Base-by-base conservation (phyloP, 169 alveolate species). In the Cryptosporidium felis region DNA sequence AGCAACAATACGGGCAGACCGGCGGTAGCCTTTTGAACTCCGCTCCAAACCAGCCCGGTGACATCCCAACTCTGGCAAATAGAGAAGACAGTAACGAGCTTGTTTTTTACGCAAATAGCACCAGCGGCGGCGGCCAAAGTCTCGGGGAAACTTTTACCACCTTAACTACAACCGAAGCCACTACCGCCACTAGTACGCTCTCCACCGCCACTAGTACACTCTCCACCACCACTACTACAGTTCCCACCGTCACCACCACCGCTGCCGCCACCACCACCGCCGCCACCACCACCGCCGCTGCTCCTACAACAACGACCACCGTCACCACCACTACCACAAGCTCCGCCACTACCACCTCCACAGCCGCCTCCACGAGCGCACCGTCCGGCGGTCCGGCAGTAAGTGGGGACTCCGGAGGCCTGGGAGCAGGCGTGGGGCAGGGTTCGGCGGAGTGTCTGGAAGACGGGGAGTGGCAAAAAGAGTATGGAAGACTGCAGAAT, bases 391-490 rank as follows among this genome's bases (percentile, higher is more conserved):
- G 10, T 65, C 23, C 62, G 30, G 36, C n/a, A 8, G 44, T 4
- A 9, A 28, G 23, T 12, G 38, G 1, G 26, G n/a, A n/a, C 21
- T 26, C 21, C 51, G 32, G 62, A 12, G 8, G n/a, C 5, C 21
- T 21, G 36, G 40, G n/a, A 4, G 40, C 16, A 18, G n/a, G 16
- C n/a, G n/a, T 44, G n/a, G 51, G 51, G 12, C n/a, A 0, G n/a
- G n/a, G n/a, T 0, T 44, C 51, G 12, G n/a, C n/a, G 12, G 61
- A 32, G 38, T 74, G 85, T 38, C 36, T 10, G 14, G 85, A 74
- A 49, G 67, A 74, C 40, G 26, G 41, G 23, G 51, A 74, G 8
- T 74, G 85, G 85, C 16, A 40, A 3, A 34, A 12, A n/a, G 85
- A 74, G 41, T 53, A 53, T 14, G 58, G 58, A 18, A 74, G 56